Evolutionary conservation across 2,329 filamentous ascomycete genomes (phyloP), one percentile per base, ranked within the genome.

Genomic region (Fonsecaea pedrosoi): DNA sequence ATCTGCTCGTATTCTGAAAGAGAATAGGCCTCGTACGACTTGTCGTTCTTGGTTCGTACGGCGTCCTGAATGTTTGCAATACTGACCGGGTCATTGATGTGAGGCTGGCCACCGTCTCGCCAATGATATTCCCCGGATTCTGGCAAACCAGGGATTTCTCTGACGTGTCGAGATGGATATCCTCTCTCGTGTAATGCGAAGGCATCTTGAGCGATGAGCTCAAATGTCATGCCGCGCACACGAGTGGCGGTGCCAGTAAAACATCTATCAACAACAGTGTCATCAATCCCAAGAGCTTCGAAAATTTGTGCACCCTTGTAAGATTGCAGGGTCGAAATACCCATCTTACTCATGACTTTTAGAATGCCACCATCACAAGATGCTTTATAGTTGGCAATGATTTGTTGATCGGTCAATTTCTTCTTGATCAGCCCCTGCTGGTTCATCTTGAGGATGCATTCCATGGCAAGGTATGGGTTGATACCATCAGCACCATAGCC

Each of bases 341-440:
- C 94, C 94, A 98, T 98, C 85, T 98, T 98, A 79, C 91, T 95
- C 94, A 98, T 98, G 78, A 98, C 94, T 81, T 98, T 98, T 71
- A 98, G 84, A 71, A 98, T 97, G 82, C 94, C 94, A 76, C 94
- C 94, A 73, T 97, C 94, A 74, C 92, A 94, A 69, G 94, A 97
- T 79, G 96, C 92, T 82, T 96, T 96, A 86, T 97, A 98, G 83
- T 98, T 98, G 74, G 90, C 89, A 72, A 97, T 94, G 64, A 97
- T 88, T 74, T 89, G 86, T 68, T 96, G 90, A 66, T 95, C 87
- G 21, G 86, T 86, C 53, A 97, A 83, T 79, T 95, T 91, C 86
- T 96, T 97, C 79, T 93, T 90, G 79, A 97, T 96, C 69, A 97
- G 83, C 60, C 91, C 91, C 81, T 98, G 94, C 57, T 92, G 90